phyloP scores from a whole-genome alignment of 176 grass and related monocot species.

The Pharus latifolius region DNA sequence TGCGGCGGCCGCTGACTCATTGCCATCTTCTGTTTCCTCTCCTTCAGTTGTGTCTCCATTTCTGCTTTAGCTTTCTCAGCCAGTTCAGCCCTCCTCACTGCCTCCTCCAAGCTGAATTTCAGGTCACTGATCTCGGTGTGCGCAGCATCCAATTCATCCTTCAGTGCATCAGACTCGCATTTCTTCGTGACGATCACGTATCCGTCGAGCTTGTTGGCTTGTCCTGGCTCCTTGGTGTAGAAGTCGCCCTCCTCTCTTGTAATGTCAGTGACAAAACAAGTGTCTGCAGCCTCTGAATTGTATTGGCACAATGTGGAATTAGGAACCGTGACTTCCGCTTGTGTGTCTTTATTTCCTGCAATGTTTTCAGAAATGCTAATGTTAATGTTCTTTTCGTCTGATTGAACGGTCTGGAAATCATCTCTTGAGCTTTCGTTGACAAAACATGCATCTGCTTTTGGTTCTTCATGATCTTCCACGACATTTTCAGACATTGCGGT shows the following conservation, averaged over 20 bases:
- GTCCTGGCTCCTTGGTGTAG: constrained; percentile 3
- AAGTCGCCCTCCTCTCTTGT: background rate
- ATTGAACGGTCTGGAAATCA: constrained; percentile 3
- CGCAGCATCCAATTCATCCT: constrained; percentile 22
- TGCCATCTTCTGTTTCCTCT: constrained; percentile 25
- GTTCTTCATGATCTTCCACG: background rate
- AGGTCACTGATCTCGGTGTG: constrained; percentile 40
- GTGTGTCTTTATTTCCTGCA: background rate
- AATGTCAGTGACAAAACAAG: background rate
- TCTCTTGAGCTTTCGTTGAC: background rate
- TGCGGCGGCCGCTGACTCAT: background rate
- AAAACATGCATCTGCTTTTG: background rate
- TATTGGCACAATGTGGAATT: background rate
- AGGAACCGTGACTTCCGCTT: background rate
- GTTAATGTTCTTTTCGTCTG: background rate
- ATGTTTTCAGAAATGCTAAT: background rate
- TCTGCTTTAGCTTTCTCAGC: constrained; percentile 54
- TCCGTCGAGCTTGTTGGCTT: background rate
- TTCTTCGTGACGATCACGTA: constrained; percentile 9
- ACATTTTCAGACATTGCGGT: background rate
- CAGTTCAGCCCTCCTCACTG: constrained; percentile 28
- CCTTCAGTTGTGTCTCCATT: constrained; percentile 36
- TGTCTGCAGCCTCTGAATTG: background rate
- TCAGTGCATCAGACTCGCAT: background rate
- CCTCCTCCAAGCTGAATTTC: constrained; percentile 35